Percentiles rank a stretch among this genome's conserved stretches.
These are phyloP conservation scores for Ziziphus jujuba DNA, from an alignment of 306 rosid species.

Conservation along the genomic window DNA sequence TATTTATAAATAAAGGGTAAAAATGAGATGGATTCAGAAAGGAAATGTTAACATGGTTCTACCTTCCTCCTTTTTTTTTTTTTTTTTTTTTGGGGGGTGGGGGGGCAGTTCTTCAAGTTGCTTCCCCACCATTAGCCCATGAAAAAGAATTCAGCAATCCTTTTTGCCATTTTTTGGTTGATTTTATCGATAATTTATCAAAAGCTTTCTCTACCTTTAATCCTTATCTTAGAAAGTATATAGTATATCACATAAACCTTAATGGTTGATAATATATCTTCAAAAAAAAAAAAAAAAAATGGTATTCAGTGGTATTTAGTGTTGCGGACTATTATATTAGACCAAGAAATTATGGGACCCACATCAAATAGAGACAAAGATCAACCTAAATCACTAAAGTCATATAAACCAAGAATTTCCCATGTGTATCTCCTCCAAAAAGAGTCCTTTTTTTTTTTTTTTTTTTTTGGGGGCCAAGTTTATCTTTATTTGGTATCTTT, in stretches of 20 bases:
- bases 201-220: conserved; percentile 3
- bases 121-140: background rate
- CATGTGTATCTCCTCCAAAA: background rate
- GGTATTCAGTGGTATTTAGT: background rate
- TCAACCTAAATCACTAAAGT: background rate
- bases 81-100: no score
- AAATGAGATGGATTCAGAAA: conserved; percentile 9
- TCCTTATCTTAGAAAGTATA: background rate
- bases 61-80: background rate
- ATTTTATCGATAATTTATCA: conserved; percentile 30
- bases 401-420: background rate
- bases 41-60: background rate
- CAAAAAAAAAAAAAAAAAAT: no score
- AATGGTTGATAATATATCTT: background rate
- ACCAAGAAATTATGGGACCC: conserved; percentile 15
- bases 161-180: background rate
- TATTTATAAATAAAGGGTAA: background rate
- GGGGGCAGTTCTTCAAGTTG: background rate
- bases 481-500: background rate
- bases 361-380: conserved; percentile 25
- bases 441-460: background rate
- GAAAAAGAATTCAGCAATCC: background rate
- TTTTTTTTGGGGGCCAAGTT: no score
- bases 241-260: background rate
- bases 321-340: background rate